phyloP scores from a whole-genome alignment of 805 yeast genomes.

The Myxozyma lipomycoides region DNA sequence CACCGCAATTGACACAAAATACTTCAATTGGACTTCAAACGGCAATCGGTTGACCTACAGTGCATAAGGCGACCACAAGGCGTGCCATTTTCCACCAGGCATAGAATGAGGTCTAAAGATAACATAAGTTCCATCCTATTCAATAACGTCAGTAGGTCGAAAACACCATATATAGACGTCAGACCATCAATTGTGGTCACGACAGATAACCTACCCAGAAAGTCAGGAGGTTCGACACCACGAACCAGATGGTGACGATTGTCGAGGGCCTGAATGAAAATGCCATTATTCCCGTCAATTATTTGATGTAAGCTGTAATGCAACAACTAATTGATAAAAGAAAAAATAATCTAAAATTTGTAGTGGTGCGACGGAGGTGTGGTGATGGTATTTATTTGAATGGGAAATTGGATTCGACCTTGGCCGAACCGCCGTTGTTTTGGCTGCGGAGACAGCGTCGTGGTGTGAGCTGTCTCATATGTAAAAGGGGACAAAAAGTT shows the following conservation, averaged over 20 bases:
- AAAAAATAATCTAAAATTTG: conserved; percentile 1
- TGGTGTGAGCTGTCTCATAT: neutral
- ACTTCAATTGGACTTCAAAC: no score
- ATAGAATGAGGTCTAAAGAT: conserved; percentile 23
- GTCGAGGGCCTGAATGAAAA: conserved; percentile 13
- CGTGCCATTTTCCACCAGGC: conserved; percentile 26
- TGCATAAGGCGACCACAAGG: conserved; percentile 25
- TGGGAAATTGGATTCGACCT: neutral
- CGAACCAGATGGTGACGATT: conserved; percentile 16
- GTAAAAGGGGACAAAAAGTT: neutral
- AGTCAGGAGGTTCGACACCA: conserved; percentile 14
- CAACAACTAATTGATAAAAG: neutral
- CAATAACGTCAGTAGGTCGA: neutral
- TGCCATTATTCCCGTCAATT: conserved; percentile 10
- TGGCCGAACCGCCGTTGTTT: neutral
- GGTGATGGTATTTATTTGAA: neutral
- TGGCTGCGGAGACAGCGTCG: neutral
- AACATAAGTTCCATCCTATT: conserved; percentile 21
- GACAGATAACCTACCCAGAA: conserved; percentile 17
- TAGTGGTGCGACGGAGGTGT: neutral
- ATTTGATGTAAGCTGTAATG: no score
- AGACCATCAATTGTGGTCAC: neutral
- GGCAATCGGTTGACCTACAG: conserved; percentile 9
- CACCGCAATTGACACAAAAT: no score
- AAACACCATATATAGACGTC: neutral